Base-by-base conservation (phyloP, 192 early-diverging fungal species). In the Podila horticola region DNA sequence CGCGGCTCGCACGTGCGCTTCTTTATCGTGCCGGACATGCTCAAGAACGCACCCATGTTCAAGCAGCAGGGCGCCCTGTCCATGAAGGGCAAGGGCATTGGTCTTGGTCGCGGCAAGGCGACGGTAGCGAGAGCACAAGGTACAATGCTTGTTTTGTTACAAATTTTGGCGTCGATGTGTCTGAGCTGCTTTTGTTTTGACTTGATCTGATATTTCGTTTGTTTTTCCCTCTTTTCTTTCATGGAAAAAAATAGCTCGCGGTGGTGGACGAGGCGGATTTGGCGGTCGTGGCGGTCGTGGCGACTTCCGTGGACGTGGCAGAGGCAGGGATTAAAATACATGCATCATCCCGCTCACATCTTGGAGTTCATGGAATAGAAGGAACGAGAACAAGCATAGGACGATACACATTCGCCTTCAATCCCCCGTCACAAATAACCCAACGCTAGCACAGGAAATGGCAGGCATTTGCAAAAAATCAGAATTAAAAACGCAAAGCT, bases 41-140 rank as follows among this genome's bases (percentile, higher is more conserved):
- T 99, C 45, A 97, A 97, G 87, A 98, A 99, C 77, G 98, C 98
- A 29, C 97, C 98, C 59, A 97, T 99, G 97, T 98, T 99, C 86
- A 95, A 97, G 87, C 88, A 89, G 63, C 90, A 97, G 60, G 96
- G 92, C n/a, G 94, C 95, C 24, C 92, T 91, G 29, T 89, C 89
- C 58, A 83, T 87, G 81, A 95, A 93, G 73, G 94, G 94, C 55
- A 90, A 90, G 81, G 95, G 95, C 22, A 93, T 95, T 51, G 95
- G 95, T 72, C 77, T 94, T 61, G 93, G 93, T 28, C 84, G 93
- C 75, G 94, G 94, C 51, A 93, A 90, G 79, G 94, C 94, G 41
- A 95, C 94, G 24, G 94, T 95, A 64, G 93, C 92, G 26, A 76
- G 94, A 71, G 94, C 93, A 71, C 93, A 94, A 85, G 91, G 88